These are phyloP conservation scores for Maudiozyma barnettii DNA, from an alignment of 805 yeast genomes.

Conservation along the genomic window DNA sequence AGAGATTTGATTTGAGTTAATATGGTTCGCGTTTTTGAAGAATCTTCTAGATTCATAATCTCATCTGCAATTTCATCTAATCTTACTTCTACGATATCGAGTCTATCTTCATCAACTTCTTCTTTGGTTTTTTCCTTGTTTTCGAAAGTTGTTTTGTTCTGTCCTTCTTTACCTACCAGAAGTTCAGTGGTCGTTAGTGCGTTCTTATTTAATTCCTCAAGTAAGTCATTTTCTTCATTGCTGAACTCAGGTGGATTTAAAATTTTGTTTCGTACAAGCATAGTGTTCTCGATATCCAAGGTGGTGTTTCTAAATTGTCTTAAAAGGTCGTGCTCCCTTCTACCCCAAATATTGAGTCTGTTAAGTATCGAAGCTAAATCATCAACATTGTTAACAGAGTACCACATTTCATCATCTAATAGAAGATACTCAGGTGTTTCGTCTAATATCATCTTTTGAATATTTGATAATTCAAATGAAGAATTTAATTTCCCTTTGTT, in stretches of 20 bases:
- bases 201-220: slow-evolving; percentile 33
- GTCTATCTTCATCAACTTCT: slow-evolving; percentile 1
- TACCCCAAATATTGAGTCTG: slow-evolving; percentile 74
- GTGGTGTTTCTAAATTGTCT: slow-evolving; percentile 41
- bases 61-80: slow-evolving; percentile 30
- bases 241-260: slow-evolving; percentile 37
- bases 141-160: slow-evolving; percentile 1
- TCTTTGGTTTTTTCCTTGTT: slow-evolving; percentile 4
- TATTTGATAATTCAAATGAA: slow-evolving; percentile 18
- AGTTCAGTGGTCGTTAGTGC: slow-evolving; percentile 29
- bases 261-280: slow-evolving; percentile 49
- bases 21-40: slow-evolving; percentile 22
- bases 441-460: slow-evolving; percentile 56
- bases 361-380: slow-evolving; percentile 45
- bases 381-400: slow-evolving; percentile 51
- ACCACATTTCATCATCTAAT: slow-evolving; percentile 49
- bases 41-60: slow-evolving; percentile 31
- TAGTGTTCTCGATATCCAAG: slow-evolving; percentile 30
- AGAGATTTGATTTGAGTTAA: slow-evolving; percentile 18
- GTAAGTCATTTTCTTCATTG: slow-evolving; percentile 35
- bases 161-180: slow-evolving; percentile 4
- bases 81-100: slow-evolving; percentile 16
- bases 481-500: slow-evolving; percentile 14
- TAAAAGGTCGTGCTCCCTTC: slow-evolving; percentile 48
- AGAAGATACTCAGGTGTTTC: slow-evolving; percentile 52